A percentile compares a stretch with the other conserved stretches of the same genome.
Conservation (phyloP, 148 eudicot genomes). For the Salicornia ramosissima region DNA sequence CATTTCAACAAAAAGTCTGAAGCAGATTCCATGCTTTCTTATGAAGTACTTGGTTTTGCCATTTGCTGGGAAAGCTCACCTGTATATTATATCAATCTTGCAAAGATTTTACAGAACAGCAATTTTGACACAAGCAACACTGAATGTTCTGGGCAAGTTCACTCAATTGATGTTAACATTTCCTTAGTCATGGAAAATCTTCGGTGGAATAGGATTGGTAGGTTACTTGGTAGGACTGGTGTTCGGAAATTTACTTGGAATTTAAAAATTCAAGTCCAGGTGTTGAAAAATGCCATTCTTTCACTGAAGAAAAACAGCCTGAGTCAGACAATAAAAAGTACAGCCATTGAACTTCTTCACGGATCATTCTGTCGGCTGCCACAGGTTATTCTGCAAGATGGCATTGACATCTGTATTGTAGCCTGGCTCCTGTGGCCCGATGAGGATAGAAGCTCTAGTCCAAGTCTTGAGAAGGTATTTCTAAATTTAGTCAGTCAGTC, state of each 20-base stretch:
- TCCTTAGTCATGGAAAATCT: conserved; percentile 43
- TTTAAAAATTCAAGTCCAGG: conserved; percentile 72
- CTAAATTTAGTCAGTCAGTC: neutral
- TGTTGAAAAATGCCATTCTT: conserved; percentile 67
- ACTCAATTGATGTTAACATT: conserved; percentile 29
- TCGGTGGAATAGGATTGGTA: conserved; percentile 66
- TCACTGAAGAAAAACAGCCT: conserved; percentile 52
- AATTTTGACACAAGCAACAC: conserved; percentile 15
- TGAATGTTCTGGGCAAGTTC: conserved; percentile 27
- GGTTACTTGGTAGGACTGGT: conserved; percentile 48
- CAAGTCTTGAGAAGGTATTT: conserved; percentile 85
- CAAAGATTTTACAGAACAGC: conserved; percentile 52
- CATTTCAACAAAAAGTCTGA: conserved; percentile 75
- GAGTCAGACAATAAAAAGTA: conserved; percentile 41
- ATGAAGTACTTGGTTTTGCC: conserved; percentile 83
- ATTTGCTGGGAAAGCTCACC: conserved; percentile 89
- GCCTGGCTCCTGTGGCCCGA: conserved; percentile 99
- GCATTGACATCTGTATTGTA: conserved; percentile 61
- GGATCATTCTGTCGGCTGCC: conserved; percentile 52
- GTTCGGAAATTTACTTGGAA: conserved; percentile 77
- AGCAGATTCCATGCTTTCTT: conserved; percentile 42
- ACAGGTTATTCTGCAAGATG: conserved; percentile 42
- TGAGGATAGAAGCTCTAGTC: conserved; percentile 82
- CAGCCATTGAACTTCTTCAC: conserved; percentile 56
- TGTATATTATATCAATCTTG: conserved; percentile 75